Conservation (phyloP, 371 early-diverging fungal species). For the Apophysomyces sp. region DNA sequence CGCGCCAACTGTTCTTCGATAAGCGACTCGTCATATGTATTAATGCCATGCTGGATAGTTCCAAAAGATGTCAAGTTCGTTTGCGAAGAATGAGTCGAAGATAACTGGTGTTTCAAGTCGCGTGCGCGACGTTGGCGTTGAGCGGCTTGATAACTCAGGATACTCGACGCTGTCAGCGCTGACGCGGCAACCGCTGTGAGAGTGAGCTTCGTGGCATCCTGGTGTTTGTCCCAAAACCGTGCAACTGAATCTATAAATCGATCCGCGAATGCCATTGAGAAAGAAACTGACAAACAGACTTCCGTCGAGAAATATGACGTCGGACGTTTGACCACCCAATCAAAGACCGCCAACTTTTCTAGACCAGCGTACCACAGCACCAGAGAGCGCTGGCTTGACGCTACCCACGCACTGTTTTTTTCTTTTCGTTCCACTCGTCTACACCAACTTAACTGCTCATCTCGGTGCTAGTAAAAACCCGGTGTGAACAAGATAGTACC, state of each 20-base stretch:
- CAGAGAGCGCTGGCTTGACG: not conserved
- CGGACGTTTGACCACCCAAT: not conserved
- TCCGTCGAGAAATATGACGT: not conserved
- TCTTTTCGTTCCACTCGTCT: not conserved
- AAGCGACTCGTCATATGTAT: conserved; percentile 55
- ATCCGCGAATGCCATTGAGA: conserved; percentile 10
- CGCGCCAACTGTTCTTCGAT: conserved; percentile 85
- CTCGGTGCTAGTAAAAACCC: not conserved
- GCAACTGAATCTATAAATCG: conserved; percentile 6
- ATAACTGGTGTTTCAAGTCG: conserved; percentile 14
- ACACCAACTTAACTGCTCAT: not conserved
- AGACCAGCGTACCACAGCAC: not conserved
- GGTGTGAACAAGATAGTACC: not conserved
- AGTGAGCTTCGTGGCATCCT: conserved; percentile 23
- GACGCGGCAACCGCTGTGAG: conserved; percentile 63
- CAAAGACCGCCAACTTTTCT: not conserved
- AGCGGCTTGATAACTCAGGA: conserved; percentile 43
- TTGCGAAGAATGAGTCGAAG: conserved; percentile 3
- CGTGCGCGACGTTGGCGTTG: conserved; percentile 38
- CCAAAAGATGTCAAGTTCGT: conserved; percentile 25
- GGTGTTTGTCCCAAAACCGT: conserved; percentile 8
- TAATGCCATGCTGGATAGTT: conserved; percentile 8
- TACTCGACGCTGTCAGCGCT: conserved; percentile 52
- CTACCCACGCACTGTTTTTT: not conserved
- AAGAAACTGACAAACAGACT: not conserved